These are phyloP conservation scores for Zasmidium cellare DNA, from an alignment of 2,329 filamentous ascomycete species.

Conservation along the genomic window DNA sequence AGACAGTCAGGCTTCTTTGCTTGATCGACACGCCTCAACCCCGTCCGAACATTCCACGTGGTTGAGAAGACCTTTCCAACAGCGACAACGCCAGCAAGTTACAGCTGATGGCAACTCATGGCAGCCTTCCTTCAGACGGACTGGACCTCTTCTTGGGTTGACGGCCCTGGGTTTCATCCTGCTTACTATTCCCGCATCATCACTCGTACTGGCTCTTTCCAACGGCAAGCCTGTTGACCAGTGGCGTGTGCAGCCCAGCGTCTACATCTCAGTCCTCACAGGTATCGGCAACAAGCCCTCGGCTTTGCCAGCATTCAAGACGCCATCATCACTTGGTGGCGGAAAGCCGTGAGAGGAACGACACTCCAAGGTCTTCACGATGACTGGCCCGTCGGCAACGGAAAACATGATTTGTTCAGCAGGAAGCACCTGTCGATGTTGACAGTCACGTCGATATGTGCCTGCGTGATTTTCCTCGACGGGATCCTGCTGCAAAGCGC, in stretches of 20 bases:
- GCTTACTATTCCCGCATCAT: conserved; percentile 8
- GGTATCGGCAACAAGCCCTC: conserved; percentile 11
- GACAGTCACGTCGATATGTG: conserved; percentile 4
- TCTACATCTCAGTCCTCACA: conserved; percentile 8
- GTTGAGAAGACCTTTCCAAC: background rate
- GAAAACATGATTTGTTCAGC: background rate
- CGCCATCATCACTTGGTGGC: conserved; percentile 12
- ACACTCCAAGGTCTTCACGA: background rate
- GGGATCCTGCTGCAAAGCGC: conserved; percentile 8
- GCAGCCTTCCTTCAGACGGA: conserved; percentile 1
- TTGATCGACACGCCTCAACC: background rate
- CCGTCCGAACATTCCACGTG: background rate
- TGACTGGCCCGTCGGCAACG: conserved; percentile 5
- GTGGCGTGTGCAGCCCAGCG: conserved; percentile 9
- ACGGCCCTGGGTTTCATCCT: background rate
- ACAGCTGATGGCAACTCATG: background rate
- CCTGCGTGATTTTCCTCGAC: conserved; percentile 6
- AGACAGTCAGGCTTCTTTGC: background rate
- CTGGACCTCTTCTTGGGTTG: conserved; percentile 6
- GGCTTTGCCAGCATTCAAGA: conserved; percentile 9
- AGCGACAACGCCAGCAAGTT: background rate
- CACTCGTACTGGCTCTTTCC: conserved; percentile 5
- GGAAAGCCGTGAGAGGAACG: conserved; percentile 4
- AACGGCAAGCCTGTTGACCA: conserved; percentile 2
- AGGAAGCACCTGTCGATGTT: background rate